phyloP scores from a whole-genome alignment of 306 rosid genomes.

The Alnus rubra region DNA sequence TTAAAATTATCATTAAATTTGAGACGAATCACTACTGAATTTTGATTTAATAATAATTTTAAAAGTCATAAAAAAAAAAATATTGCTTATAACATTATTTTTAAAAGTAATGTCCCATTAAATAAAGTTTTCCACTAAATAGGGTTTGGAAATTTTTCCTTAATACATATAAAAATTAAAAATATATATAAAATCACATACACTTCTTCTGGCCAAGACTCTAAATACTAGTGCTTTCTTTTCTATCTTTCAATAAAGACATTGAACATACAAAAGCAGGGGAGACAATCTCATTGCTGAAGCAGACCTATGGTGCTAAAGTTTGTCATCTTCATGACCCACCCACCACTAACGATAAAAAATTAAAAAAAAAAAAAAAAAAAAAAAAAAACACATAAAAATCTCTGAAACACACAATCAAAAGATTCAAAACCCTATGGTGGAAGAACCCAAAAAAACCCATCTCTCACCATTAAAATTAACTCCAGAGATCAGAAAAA shows the following conservation, averaged over 20 bases:
- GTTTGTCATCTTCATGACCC: conserved; percentile 56
- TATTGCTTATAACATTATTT: too few relatives aligned
- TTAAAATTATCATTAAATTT: too few relatives aligned
- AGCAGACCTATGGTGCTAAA: conserved; percentile 47
- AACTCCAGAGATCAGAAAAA: not conserved
- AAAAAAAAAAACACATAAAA: conserved; percentile 14
- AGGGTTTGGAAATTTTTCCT: too few relatives aligned
- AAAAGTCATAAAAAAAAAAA: too few relatives aligned
- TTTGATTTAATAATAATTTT: too few relatives aligned
- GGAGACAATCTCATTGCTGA: conserved; percentile 35
- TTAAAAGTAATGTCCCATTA: not conserved
- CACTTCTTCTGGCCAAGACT: not conserved
- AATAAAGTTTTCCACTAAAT: not conserved
- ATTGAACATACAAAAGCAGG: conserved; percentile 24
- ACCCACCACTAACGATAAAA: conserved; percentile 41
- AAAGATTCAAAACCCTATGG: conserved; percentile 33
- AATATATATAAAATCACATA: too few relatives aligned
- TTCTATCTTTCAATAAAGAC: conserved; percentile 1
- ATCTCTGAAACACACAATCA: conserved; percentile 20
- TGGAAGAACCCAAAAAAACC: conserved; percentile 63
- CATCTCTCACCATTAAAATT: conserved; percentile 69
- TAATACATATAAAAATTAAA: too few relatives aligned
- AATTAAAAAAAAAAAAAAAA: not conserved
- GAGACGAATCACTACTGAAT: too few relatives aligned
- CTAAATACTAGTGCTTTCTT: conserved; percentile 10